A percentile compares a stretch with the other conserved stretches of the same genome.
phyloP scores from a whole-genome alignment of 768 basidiomycete species.

The Pleurotus djamor region DNA sequence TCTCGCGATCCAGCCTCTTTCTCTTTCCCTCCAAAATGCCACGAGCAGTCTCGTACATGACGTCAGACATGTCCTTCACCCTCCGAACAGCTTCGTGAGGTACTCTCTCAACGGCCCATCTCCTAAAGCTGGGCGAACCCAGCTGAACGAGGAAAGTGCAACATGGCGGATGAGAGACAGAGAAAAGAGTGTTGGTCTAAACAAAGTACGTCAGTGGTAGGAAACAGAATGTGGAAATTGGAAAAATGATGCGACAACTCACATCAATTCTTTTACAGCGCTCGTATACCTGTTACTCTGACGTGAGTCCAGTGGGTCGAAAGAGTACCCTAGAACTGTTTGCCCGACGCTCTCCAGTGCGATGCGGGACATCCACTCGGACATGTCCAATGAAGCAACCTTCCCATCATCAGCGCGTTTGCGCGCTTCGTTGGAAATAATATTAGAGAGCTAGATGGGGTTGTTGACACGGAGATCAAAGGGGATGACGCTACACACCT shows the following conservation, averaged over 20 bases:
- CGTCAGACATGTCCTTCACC: slow-evolving; percentile 44
- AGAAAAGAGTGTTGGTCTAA: slow-evolving; percentile 43
- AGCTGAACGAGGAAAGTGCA: slow-evolving; percentile 38
- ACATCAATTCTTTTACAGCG: slow-evolving; percentile 46
- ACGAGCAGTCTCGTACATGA: slow-evolving; percentile 40
- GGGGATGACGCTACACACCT: slow-evolving; percentile 25
- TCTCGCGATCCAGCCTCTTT: slow-evolving; percentile 18
- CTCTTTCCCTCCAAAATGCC: slow-evolving; percentile 38
- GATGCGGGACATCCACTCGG: slow-evolving; percentile 42
- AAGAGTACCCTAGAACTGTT: slow-evolving; percentile 42
- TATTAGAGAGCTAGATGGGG: slow-evolving; percentile 21
- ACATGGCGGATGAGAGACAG: slow-evolving; percentile 44
- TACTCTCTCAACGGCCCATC: slow-evolving; percentile 38
- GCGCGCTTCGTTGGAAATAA: slow-evolving; percentile 17
- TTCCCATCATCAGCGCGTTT: slow-evolving; percentile 7
- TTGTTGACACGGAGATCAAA: neutral
- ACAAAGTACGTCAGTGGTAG: neutral
- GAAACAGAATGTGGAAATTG: neutral
- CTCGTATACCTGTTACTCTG: slow-evolving; percentile 41
- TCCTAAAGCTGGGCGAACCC: slow-evolving; percentile 38
- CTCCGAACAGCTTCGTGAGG: slow-evolving; percentile 37
- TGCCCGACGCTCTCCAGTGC: slow-evolving; percentile 43
- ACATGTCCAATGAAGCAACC: slow-evolving; percentile 36
- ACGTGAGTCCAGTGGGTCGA: slow-evolving; percentile 41
- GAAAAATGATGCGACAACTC: slow-evolving; percentile 11